Conservation (phyloP, 169 alveolate species). For the Plasmodium yoelii region DNA sequence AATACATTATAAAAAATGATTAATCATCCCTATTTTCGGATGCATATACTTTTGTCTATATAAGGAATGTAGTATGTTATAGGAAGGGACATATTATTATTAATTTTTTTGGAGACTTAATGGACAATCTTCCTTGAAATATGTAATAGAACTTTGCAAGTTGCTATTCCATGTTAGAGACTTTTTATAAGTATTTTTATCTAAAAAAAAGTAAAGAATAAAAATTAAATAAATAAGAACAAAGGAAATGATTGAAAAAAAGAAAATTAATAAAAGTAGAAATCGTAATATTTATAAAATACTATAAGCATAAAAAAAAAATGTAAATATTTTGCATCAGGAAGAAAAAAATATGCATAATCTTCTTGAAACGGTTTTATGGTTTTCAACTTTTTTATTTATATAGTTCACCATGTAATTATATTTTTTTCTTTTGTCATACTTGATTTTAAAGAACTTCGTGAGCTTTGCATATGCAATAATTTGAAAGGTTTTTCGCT, state of each 20-base stretch:
- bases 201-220: slow-evolving; percentile 13
- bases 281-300: no score
- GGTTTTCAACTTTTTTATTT: no score
- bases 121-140: slow-evolving; percentile 73
- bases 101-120: background rate
- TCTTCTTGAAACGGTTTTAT: no score
- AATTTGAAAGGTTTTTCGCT: slow-evolving; percentile 19
- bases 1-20: no score
- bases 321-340: no score
- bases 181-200: slow-evolving; percentile 46
- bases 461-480: slow-evolving; percentile 70
- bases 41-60: no score
- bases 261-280: background rate
- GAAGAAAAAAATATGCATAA: no score
- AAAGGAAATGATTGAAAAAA: background rate
- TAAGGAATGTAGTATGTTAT: background rate
- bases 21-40: no score
- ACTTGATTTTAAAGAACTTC: slow-evolving; percentile 74
- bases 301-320: no score
- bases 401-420: no score
- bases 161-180: slow-evolving; percentile 77
- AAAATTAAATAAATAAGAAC: background rate
- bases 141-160: slow-evolving; percentile 63
- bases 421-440: no score
- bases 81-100: background rate